phyloP scores from a whole-genome alignment of 225 moss, liverwort and hornwort species.

The Rhytidiadelphus loreus region DNA sequence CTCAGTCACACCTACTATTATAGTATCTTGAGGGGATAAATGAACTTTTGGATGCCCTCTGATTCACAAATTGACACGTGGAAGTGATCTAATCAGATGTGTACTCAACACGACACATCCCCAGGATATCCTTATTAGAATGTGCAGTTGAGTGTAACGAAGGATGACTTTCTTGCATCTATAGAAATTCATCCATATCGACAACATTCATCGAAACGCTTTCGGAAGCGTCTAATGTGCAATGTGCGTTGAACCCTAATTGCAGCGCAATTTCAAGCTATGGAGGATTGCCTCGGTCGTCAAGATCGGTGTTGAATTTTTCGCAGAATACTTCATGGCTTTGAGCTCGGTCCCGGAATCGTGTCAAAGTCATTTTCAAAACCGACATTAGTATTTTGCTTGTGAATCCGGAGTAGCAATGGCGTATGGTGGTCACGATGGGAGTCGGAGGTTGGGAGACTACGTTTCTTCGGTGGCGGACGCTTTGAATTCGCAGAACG shows the following conservation, averaged over 20 bases:
- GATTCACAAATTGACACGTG: neutral
- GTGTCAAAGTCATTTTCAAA: neutral
- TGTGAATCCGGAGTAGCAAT: neutral
- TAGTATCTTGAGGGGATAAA: neutral
- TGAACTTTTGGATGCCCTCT: neutral
- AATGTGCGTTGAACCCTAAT: neutral
- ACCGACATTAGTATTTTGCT: neutral
- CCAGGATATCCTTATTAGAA: neutral
- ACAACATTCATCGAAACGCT: neutral
- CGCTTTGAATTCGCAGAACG: constrained; percentile 50
- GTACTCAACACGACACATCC: neutral
- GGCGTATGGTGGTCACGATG: constrained; percentile 52
- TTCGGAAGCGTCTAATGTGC: neutral
- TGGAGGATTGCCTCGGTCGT: neutral
- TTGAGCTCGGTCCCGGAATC: neutral
- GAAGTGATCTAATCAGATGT: neutral
- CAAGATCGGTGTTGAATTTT: neutral
- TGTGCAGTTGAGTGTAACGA: neutral
- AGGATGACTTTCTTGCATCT: neutral
- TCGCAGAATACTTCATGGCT: neutral
- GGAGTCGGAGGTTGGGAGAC: constrained; percentile 56
- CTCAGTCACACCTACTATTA: neutral
- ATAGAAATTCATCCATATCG: neutral
- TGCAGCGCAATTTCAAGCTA: neutral
- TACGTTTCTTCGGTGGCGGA: constrained; percentile 59